phyloP scores from a whole-genome alignment of 768 basidiomycete species.

The Podaxis sp. region DNA sequence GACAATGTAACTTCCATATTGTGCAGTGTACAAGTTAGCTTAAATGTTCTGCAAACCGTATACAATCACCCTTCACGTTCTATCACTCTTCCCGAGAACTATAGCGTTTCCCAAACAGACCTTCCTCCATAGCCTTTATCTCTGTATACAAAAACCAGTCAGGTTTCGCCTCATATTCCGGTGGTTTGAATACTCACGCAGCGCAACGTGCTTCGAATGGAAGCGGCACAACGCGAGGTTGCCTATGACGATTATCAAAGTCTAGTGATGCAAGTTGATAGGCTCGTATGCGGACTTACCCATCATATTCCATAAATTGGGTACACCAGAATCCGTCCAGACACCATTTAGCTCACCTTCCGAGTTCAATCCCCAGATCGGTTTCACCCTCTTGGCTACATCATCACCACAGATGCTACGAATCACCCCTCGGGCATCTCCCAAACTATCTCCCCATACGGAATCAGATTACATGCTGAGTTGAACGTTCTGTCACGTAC shows the following conservation, averaged over 20 bases:
- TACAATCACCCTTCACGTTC: no score
- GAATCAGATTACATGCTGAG: background rate
- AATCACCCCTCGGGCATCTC: constrained; percentile 35
- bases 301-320: constrained; percentile 56
- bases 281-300: constrained; percentile 28
- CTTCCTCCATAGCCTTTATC: constrained; percentile 63
- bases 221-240: constrained; percentile 61
- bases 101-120: constrained; percentile 4
- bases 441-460: constrained; percentile 31
- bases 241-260: constrained; percentile 23
- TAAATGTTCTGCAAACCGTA: no score
- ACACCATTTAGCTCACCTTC: constrained; percentile 59
- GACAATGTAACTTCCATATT: no score
- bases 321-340: constrained; percentile 47
- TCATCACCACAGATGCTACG: constrained; percentile 43
- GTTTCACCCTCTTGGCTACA: constrained; percentile 38
- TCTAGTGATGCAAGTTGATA: background rate
- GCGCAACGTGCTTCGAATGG: constrained; percentile 62
- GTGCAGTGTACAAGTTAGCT: no score
- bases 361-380: constrained; percentile 55
- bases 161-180: background rate
- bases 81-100: background rate
- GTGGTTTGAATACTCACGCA: constrained; percentile 45
- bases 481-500: constrained; percentile 22
- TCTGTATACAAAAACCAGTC: constrained; percentile 31